Conservation (phyloP, 768 basidiomycete species). For the Calocera viscosa region DNA sequence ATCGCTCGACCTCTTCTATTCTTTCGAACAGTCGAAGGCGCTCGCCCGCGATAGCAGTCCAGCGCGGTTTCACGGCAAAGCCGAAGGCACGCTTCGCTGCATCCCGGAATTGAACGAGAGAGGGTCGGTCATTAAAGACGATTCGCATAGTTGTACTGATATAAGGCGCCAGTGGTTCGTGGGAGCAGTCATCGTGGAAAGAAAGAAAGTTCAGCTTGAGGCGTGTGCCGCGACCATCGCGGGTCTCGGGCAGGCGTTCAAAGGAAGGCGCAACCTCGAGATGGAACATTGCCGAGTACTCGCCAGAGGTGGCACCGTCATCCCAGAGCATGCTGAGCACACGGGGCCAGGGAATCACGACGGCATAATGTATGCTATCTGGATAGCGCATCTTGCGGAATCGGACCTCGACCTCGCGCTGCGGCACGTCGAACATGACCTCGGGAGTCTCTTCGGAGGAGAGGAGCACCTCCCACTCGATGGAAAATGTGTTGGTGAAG, state of each 20-base stretch:
- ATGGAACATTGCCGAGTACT: not conserved
- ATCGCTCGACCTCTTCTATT: not conserved
- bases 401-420: not conserved
- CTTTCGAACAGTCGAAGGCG: not conserved
- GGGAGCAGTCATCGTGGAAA: conserved; percentile 3
- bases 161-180: not conserved
- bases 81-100: not conserved
- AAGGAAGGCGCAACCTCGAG: not conserved
- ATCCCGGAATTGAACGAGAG: not conserved
- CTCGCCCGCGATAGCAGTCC: not conserved
- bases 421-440: not conserved
- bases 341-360: not conserved
- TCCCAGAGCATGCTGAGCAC: conserved; percentile 1
- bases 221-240: not conserved
- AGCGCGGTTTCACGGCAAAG: not conserved
- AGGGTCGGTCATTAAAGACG: not conserved
- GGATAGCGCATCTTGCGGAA: not conserved
- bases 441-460: not conserved
- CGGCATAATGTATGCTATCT: not conserved
- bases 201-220: conserved; percentile 3
- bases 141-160: not conserved
- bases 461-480: not conserved
- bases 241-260: not conserved
- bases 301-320: not conserved
- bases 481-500: not conserved